Evolutionary conservation across 129 eudicot species (phyloP).

Genomic region (Helichrysum umbraculigerum): DNA sequence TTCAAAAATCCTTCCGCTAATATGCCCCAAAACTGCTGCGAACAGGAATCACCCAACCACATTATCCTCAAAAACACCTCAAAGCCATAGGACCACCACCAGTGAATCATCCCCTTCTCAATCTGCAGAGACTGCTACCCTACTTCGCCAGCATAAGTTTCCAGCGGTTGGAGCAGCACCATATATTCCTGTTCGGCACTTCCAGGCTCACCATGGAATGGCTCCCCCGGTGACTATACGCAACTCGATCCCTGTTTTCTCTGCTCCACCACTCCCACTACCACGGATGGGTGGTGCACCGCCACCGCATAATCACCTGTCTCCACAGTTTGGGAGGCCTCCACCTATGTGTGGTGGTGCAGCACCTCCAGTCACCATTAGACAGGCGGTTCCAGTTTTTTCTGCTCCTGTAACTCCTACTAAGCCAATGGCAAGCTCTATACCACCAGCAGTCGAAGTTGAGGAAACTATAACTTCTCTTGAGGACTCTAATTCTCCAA

Average conservation of each 20-base stretch:
- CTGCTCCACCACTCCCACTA: conserved; percentile 68
- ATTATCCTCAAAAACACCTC: conserved; percentile 30
- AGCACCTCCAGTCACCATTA: conserved; percentile 47
- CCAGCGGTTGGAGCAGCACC: conserved; percentile 87
- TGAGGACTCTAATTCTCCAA: conserved; percentile 21
- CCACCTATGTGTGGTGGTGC: conserved; percentile 28
- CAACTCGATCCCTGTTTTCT: conserved; percentile 64
- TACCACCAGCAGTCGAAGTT: conserved; percentile 14
- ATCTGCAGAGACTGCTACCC: conserved; percentile 32
- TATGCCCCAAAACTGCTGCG: conserved; percentile 47
- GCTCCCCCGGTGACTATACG: conserved; percentile 85
- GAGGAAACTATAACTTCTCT: not conserved
- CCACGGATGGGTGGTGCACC: conserved; percentile 45
- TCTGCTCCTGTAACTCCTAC: conserved; percentile 28
- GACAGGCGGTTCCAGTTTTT: conserved; percentile 30
- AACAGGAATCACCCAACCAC: conserved; percentile 35
- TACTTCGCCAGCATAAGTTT: conserved; percentile 47
- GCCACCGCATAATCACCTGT: conserved; percentile 40
- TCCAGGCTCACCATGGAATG: conserved; percentile 50
- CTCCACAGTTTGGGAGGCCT: conserved; percentile 37
- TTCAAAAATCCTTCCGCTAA: conserved; percentile 80
- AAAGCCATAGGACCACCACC: conserved; percentile 19
- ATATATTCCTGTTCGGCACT: conserved; percentile 71
- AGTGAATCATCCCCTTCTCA: conserved; percentile 30
- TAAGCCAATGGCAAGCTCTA: conserved; percentile 4